Percentiles rank a stretch among this genome's conserved stretches.
phyloP scores from a whole-genome alignment of 2,329 filamentous ascomycete species.

The Fusarium staphyleae region DNA sequence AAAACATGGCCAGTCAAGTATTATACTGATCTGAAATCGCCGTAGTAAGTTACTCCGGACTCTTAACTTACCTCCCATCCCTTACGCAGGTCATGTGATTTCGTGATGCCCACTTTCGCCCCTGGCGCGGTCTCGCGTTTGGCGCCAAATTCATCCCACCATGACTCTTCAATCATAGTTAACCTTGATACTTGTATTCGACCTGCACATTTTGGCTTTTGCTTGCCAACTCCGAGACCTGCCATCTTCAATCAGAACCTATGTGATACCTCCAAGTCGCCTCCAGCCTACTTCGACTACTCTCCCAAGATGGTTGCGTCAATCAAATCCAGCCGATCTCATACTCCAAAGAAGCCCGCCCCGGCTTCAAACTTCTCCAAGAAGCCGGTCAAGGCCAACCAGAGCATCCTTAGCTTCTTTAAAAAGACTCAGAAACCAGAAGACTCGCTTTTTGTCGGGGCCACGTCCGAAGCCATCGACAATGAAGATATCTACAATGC shows the following conservation, averaged over 20 bases:
- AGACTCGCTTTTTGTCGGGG: slow-evolving; percentile 63
- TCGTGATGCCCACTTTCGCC: slow-evolving; percentile 39
- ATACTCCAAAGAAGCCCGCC: slow-evolving; percentile 45
- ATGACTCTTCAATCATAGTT: neutral
- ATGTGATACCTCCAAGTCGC: neutral
- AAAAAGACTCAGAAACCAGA: slow-evolving; percentile 70
- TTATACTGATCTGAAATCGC: too few species aligned
- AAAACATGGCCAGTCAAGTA: too few species aligned
- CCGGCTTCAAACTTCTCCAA: slow-evolving; percentile 39
- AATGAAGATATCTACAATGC: slow-evolving; percentile 41
- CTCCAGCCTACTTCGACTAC: neutral
- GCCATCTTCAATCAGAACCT: neutral
- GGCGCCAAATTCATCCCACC: slow-evolving; percentile 30
- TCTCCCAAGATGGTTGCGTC: slow-evolving; percentile 45
- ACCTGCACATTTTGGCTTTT: neutral
- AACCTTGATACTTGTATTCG: neutral
- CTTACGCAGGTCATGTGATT: slow-evolving; percentile 40
- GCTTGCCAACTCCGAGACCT: neutral
- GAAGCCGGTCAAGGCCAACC: slow-evolving; percentile 58
- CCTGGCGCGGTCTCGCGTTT: slow-evolving; percentile 34
- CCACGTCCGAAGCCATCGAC: slow-evolving; percentile 25
- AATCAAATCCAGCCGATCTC: slow-evolving; percentile 44
- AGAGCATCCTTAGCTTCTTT: slow-evolving; percentile 77
- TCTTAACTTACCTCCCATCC: too few species aligned
- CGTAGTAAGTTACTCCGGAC: too few species aligned